These are phyloP conservation scores for Brassica balearica DNA, from an alignment of 441 rosid genomes.

Conservation along the genomic window DNA sequence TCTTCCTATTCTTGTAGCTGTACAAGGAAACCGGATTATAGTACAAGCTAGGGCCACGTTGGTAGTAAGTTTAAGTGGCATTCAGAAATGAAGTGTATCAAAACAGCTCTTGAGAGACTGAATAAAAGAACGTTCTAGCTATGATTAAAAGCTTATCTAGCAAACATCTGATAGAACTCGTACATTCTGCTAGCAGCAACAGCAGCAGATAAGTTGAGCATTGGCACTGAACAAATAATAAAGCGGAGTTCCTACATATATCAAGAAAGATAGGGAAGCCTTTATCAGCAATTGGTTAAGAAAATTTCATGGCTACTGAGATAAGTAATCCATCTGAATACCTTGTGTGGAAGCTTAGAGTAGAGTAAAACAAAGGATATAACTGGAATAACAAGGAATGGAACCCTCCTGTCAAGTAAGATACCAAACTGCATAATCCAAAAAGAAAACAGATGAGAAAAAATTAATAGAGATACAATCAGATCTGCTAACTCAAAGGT, in stretches of 20 bases:
- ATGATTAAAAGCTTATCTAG: slow-evolving; percentile 33
- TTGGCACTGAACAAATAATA: slow-evolving; percentile 88
- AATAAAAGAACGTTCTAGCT: slow-evolving; percentile 23
- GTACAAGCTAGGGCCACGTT: not conserved
- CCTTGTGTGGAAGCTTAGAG: slow-evolving; percentile 99
- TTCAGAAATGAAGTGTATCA: slow-evolving; percentile 10
- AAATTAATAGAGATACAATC: slow-evolving; percentile 22
- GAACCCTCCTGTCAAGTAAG: slow-evolving; percentile 82
- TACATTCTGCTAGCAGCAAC: slow-evolving; percentile 92
- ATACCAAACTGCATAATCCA: slow-evolving; percentile 44
- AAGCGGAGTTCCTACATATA: slow-evolving; percentile 91
- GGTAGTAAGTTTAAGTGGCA: slow-evolving; percentile 16
- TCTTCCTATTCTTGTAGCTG: slow-evolving; percentile 92
- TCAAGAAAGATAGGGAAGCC: slow-evolving; percentile 24
- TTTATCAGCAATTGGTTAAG: slow-evolving; percentile 15
- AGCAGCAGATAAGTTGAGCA: slow-evolving; percentile 94
- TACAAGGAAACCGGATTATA: slow-evolving; percentile 32
- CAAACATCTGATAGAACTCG: slow-evolving; percentile 28
- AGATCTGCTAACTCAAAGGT: slow-evolving; percentile 23
- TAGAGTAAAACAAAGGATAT: slow-evolving; percentile 77
- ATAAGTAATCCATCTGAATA: slow-evolving; percentile 39
- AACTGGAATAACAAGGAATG: slow-evolving; percentile 64
- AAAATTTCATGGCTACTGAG: slow-evolving; percentile 33
- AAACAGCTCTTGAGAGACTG: slow-evolving; percentile 9
- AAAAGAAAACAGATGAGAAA: slow-evolving; percentile 22